Base-by-base conservation (phyloP, 2,329 filamentous ascomycete genomes). In the Aspergillus tubingensis region DNA sequence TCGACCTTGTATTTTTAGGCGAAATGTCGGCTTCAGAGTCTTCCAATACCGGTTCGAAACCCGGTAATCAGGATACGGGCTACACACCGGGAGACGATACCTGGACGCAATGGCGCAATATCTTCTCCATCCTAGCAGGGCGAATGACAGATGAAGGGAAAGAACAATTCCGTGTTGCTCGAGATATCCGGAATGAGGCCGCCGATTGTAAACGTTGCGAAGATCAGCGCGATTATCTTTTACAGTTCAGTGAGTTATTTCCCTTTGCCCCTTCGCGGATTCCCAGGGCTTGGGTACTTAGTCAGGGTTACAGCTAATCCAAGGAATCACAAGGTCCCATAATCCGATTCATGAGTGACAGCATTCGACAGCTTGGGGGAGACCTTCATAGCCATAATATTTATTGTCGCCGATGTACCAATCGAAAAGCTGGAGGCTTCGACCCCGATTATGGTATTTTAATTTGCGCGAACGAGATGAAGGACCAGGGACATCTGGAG, bases 381-480 rank as follows among this genome's bases (percentile, higher is more conserved):
- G 81, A 86, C 53, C 81, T 99, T 53, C 87, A 90, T 70, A 79
- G 79, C 8, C 79, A 82, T 65, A 97, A 96, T 72, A 90, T 99
- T 61, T 83, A 89, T 47, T 99, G 95, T 75, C 84, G 88, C 25
- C 86, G 92, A 60, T 99, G 95, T 74, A 88, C 86, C 19, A 81
- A 85, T 54, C 82, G 89, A 51, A 87, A 90, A 73, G 85, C 85
- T 36, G 95, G 94, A 25, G 95, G 95, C 1, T 98, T 98, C 75
- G 89, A 89, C 74, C 88, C 92, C 1, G 84, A 90, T 54, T 90
- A 92, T 74, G 95, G 95, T 39, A 97, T 99, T 64, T 75, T 96
- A 72, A 83, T 99, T 21, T 99, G 95, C 78, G 92, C 95, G 54
- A 99, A 99, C 77, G 89, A 95, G 78, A 86, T 98, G 73, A 83